Conservation (phyloP, 176 grass and related monocot genomes). For the Elaeis guineensis region DNA sequence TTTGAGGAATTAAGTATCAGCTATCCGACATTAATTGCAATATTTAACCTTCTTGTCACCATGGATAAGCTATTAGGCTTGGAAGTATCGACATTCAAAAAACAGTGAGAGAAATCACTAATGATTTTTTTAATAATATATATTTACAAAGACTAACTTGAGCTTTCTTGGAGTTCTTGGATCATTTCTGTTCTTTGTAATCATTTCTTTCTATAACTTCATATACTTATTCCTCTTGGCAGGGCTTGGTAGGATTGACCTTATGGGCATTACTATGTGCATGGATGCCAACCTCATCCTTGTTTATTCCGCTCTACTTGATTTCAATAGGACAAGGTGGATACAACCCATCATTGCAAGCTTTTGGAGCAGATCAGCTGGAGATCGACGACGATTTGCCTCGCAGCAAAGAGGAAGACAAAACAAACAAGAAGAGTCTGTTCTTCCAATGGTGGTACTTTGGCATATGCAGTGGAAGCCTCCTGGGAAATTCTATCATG, state of each 20-base stretch:
- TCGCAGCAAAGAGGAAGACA: constrained; percentile 27
- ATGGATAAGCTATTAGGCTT: too few relatives aligned
- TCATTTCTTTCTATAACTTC: too few relatives aligned
- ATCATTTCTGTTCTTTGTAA: too few relatives aligned
- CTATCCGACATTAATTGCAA: too few relatives aligned
- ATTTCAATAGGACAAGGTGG: constrained; percentile 73
- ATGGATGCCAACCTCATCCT: constrained; percentile 56
- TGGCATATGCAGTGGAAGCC: constrained; percentile 75
- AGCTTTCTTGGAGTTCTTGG: too few relatives aligned
- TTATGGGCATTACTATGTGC: constrained; percentile 51
- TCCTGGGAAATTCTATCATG: constrained; percentile 76
- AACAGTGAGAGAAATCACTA: too few relatives aligned
- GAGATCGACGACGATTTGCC: constrained; percentile 29
- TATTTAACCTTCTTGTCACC: too few relatives aligned
- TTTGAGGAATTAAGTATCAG: too few relatives aligned
- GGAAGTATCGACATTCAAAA: too few relatives aligned
- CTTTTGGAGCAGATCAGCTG: constrained; percentile 89
- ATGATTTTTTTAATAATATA: too few relatives aligned
- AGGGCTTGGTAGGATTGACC: constrained; percentile 59
- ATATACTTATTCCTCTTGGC: not conserved
- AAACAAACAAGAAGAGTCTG: constrained; percentile 47
- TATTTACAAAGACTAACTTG: too few relatives aligned
- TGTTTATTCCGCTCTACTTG: constrained; percentile 83
- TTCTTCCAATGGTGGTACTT: constrained; percentile 99
- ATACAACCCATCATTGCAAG: constrained; percentile 79